phyloP scores from a whole-genome alignment of 768 basidiomycete species.

The Royoungia palumana region DNA sequence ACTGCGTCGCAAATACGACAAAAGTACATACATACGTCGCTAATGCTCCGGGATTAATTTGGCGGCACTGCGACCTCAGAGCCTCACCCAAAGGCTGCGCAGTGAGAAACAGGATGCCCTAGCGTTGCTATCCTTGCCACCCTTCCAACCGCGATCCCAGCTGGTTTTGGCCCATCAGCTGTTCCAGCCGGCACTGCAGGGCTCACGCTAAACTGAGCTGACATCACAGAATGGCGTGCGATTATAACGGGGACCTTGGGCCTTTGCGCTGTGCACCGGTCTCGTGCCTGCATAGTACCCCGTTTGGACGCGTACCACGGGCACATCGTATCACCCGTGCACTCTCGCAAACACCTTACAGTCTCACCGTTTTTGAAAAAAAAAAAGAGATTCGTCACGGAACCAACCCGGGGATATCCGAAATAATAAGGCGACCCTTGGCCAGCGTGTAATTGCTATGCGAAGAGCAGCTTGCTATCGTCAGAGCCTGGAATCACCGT shows the following conservation, averaged over 20 bases:
- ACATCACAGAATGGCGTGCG: background rate
- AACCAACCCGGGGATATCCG: no score
- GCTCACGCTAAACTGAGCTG: conserved; percentile 10
- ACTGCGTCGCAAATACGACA: background rate
- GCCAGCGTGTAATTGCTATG: no score
- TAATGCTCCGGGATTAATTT: conserved; percentile 4
- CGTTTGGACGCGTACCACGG: background rate
- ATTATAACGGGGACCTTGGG: conserved; percentile 9
- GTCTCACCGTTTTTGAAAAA: no score
- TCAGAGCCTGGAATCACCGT: background rate
- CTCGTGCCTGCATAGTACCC: background rate
- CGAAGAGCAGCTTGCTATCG: background rate
- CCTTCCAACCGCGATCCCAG: conserved; percentile 4
- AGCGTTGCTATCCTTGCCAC: background rate
- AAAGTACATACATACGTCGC: background rate
- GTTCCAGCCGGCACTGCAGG: conserved; percentile 1
- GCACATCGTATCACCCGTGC: background rate
- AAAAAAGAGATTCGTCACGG: no score
- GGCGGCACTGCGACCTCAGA: conserved; percentile 10
- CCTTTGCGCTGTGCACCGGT: background rate
- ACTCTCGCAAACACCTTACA: no score
- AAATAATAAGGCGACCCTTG: no score
- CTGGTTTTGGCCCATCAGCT: background rate
- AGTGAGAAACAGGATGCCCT: conserved; percentile 1
- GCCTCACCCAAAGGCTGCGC: conserved; percentile 12